A percentile compares a stretch with the other conserved stretches of the same genome.
These are phyloP conservation scores for Canavalia ensiformis DNA, from an alignment of 306 rosid genomes.

Conservation along the genomic window DNA sequence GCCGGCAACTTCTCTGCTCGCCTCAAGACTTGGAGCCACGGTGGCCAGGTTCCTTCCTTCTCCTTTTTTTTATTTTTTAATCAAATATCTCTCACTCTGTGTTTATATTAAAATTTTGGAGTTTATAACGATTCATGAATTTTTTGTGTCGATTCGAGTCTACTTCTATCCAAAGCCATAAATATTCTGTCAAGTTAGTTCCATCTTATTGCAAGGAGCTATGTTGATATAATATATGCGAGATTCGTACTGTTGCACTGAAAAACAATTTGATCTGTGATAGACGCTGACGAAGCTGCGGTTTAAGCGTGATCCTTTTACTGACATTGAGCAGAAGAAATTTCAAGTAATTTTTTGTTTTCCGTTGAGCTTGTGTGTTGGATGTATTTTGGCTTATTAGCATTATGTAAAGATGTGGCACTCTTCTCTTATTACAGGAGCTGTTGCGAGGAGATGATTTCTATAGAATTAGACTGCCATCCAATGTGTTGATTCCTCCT, in stretches of 20 bases:
- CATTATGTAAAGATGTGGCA: conserved; percentile 28
- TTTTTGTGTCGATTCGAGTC: conserved; percentile 11
- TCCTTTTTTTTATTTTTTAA: background rate
- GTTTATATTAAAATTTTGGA: background rate
- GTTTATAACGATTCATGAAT: background rate
- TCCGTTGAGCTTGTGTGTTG: background rate
- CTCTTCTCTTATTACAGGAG: conserved; percentile 57
- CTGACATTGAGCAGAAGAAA: conserved; percentile 66
- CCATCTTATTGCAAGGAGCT: background rate
- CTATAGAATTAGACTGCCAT: conserved; percentile 86
- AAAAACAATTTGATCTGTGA: conserved; percentile 42
- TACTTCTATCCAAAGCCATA: background rate
- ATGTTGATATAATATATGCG: background rate
- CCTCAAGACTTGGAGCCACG: conserved; percentile 88
- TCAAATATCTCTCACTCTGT: background rate
- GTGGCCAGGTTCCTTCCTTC: conserved; percentile 72
- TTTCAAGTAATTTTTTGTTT: conserved; percentile 61
- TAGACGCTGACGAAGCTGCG: conserved; percentile 97
- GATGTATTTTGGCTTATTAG: conserved; percentile 15
- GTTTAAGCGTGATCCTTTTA: conserved; percentile 75
- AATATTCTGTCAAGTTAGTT: background rate
- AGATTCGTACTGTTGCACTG: conserved; percentile 34
- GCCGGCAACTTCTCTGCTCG: conserved; percentile 96
- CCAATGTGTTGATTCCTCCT: conserved; percentile 76
- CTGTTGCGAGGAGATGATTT: conserved; percentile 84